Conservation (phyloP, 2,329 filamentous ascomycete species). For the Tolypocladium sp. region DNA sequence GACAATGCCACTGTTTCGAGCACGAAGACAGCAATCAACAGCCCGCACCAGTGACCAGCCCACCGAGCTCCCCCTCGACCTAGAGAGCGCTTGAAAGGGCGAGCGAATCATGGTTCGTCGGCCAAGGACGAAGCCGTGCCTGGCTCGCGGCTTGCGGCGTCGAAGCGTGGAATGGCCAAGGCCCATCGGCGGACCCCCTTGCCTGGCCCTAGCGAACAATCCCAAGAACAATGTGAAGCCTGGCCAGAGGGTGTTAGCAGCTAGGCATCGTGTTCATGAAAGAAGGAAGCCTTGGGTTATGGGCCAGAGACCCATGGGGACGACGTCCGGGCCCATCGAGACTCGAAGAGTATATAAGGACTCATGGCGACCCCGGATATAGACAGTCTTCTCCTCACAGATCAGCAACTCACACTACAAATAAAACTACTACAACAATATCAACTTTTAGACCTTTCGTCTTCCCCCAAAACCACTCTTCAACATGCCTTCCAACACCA, state of each 20-base stretch:
- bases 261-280: neutral
- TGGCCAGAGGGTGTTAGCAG: neutral
- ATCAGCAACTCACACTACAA: neutral
- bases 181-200: neutral
- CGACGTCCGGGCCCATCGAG: neutral
- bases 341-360: neutral
- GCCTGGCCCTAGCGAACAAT: neutral
- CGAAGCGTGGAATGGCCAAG: neutral
- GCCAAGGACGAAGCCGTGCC: neutral
- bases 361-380: neutral
- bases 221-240: neutral
- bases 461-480: neutral
- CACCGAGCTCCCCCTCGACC: neutral
- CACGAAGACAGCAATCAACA: neutral
- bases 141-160: neutral
- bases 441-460: neutral
- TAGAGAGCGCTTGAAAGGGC: no score
- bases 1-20: neutral
- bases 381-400: neutral
- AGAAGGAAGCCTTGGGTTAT: neutral
- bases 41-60: neutral
- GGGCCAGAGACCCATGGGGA: neutral
- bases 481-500: slow-evolving; percentile 20
- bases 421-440: neutral
- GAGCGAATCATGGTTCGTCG: neutral